Percentiles rank a stretch among this genome's conserved stretches.
Conservation (phyloP, 2,329 filamentous ascomycete genomes). For the Colletotrichum cordylinicola region DNA sequence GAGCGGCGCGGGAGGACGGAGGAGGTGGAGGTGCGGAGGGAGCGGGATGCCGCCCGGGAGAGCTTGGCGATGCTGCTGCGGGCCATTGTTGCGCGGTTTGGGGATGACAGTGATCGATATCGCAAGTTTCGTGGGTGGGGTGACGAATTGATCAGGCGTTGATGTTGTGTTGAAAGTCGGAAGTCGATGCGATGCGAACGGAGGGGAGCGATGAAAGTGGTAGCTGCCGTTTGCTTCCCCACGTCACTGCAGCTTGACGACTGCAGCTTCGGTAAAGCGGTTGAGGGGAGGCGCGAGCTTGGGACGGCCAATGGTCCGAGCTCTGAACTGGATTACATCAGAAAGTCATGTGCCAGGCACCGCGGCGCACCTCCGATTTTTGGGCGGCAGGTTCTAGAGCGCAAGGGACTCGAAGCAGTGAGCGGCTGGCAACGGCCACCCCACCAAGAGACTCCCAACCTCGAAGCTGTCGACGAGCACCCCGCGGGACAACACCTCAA, state of each 20-base stretch:
- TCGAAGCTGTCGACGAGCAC: background rate
- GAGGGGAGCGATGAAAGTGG: background rate
- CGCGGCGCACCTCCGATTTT: slow-evolving; percentile 1
- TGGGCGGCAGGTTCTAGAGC: background rate
- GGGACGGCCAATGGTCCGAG: background rate
- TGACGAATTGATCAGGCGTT: background rate
- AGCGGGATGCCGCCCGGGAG: slow-evolving; percentile 40
- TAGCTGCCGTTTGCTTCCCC: slow-evolving; percentile 19
- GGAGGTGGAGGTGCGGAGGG: slow-evolving; percentile 31
- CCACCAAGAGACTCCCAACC: slow-evolving; percentile 1
- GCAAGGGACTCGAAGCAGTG: background rate
- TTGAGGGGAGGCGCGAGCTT: background rate
- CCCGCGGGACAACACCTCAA: background rate
- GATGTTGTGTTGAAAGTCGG: background rate
- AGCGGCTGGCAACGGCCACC: background rate
- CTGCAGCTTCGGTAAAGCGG: background rate
- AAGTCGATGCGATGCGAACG: background rate
- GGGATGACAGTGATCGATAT: background rate
- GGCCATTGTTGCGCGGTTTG: slow-evolving; percentile 29
- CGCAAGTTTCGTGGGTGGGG: background rate
- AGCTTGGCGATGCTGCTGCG: slow-evolving; percentile 39
- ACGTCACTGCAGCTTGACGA: slow-evolving; percentile 13
- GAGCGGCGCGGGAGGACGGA: slow-evolving; percentile 5
- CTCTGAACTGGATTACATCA: background rate
- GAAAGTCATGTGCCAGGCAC: slow-evolving; percentile 22